Evolutionary conservation across 257 asterid species (phyloP).

Genomic region (Knoxia roxburghii): DNA sequence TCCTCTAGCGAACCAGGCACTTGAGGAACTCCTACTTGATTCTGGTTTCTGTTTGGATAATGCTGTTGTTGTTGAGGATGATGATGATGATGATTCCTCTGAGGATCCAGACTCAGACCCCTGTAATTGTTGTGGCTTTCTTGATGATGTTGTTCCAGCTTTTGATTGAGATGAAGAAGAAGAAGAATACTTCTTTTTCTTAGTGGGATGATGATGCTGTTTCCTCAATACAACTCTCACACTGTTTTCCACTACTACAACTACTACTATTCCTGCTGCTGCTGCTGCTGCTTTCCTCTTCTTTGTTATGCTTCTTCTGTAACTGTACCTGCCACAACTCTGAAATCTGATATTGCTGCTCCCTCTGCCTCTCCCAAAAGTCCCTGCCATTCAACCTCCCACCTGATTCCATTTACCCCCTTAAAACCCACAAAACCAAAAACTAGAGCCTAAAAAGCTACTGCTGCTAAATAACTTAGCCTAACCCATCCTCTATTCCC

Average conservation of each 20-base stretch:
- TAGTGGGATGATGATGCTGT: slow-evolving; percentile 7
- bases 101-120: slow-evolving; percentile 96
- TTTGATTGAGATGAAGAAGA: slow-evolving; percentile 22
- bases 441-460: slow-evolving; percentile 14
- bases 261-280: slow-evolving; percentile 17
- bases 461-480: slow-evolving; percentile 24
- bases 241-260: slow-evolving; percentile 16
- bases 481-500: slow-evolving; percentile 56
- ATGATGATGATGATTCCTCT: slow-evolving; percentile 44
- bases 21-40: slow-evolving; percentile 25
- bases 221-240: slow-evolving; percentile 9
- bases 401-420: slow-evolving; percentile 40
- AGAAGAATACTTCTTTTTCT: neutral
- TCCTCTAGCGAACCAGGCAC: slow-evolving; percentile 22
- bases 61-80: too few relatives aligned
- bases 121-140: slow-evolving; percentile 21
- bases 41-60: slow-evolving; percentile 27
- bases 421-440: neutral
- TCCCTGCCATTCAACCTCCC: slow-evolving; percentile 46
- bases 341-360: slow-evolving; percentile 29
- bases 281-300: slow-evolving; percentile 13
- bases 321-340: slow-evolving; percentile 6
- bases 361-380: slow-evolving; percentile 25
- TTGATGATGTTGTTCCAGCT: slow-evolving; percentile 57
- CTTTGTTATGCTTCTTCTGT: slow-evolving; percentile 9